Conservation (phyloP, 1,139 yeast species). For the Groenewaldozyma sp. region DNA sequence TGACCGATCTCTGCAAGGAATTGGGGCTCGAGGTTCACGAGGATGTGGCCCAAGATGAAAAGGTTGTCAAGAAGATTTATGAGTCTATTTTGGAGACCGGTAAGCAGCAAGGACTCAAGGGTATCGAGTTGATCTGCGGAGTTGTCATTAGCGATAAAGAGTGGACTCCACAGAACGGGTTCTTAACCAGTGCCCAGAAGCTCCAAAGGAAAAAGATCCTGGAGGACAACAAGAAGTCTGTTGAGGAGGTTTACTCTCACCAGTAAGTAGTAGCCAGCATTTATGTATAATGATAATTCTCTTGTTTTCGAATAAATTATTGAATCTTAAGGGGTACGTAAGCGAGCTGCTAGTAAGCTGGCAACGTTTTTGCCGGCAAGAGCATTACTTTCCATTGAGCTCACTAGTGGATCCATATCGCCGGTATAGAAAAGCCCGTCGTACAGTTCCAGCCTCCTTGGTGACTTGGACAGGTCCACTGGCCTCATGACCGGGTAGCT, state of each 20-base stretch:
- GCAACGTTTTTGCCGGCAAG: constrained; percentile 38
- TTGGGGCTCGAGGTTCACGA: constrained; percentile 44
- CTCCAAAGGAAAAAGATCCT: constrained; percentile 89
- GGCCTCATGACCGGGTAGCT: constrained; percentile 22
- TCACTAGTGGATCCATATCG: constrained; percentile 36
- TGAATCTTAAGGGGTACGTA: too few species aligned
- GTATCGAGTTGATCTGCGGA: constrained; percentile 79
- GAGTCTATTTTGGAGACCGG: constrained; percentile 66
- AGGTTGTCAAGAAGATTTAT: constrained; percentile 47
- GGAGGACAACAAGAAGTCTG: constrained; percentile 34
- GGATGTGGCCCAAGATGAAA: constrained; percentile 47
- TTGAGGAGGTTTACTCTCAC: constrained; percentile 18
- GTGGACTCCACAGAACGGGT: constrained; percentile 97
- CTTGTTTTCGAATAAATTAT: too few species aligned
- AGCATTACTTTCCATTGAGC: constrained; percentile 44
- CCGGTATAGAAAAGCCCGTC: constrained; percentile 34
- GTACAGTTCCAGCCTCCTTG: constrained; percentile 16
- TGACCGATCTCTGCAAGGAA: constrained; percentile 52
- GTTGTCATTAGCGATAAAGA: constrained; percentile 76
- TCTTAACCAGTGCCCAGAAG: constrained; percentile 91
- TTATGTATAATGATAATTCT: too few species aligned
- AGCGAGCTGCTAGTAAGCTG: constrained; percentile 6
- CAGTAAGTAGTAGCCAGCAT: neutral
- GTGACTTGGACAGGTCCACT: constrained; percentile 21
- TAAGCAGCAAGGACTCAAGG: constrained; percentile 66